Percentiles rank a stretch among this genome's conserved stretches.
Conservation (phyloP, 768 basidiomycete species). For the Suillus hirtellus region DNA sequence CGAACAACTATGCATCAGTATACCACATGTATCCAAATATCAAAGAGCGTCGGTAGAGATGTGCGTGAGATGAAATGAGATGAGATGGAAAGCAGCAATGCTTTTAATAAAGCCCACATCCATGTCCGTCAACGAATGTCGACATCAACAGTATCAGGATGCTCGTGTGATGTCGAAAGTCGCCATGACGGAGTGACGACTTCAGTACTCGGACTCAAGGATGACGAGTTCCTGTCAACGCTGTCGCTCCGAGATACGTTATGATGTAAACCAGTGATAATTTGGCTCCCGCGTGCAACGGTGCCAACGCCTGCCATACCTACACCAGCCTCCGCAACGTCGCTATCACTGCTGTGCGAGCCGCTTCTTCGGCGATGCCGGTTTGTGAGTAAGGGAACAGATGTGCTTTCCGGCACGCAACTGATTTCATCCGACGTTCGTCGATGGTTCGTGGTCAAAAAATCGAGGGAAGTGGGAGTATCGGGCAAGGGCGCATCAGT, state of each 20-base stretch:
- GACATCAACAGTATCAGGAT: constrained; percentile 4
- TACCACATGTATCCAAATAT: neutral
- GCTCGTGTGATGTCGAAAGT: neutral
- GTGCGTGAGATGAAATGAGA: neutral
- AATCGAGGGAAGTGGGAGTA: constrained; percentile 16
- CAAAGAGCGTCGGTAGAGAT: constrained; percentile 3
- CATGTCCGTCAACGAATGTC: constrained; percentile 3
- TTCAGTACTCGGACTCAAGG: neutral
- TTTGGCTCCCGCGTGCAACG: constrained; percentile 34
- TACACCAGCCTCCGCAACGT: constrained; percentile 24
- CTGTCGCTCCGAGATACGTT: constrained; percentile 19
- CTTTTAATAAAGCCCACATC: neutral
- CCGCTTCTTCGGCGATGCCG: constrained; percentile 21
- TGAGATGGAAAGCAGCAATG: neutral
- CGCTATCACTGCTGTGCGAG: constrained; percentile 16
- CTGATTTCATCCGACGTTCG: constrained; percentile 6
- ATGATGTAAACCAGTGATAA: constrained; percentile 19
- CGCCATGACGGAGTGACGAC: neutral
- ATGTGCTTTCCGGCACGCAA: constrained; percentile 20
- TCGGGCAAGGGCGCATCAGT: constrained; percentile 22
- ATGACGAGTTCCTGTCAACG: constrained; percentile 5
- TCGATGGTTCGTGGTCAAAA: constrained; percentile 10
- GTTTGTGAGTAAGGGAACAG: constrained; percentile 34
- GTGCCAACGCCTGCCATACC: constrained; percentile 53
- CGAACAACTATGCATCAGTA: neutral